Evolutionary conservation across 257 asterid species (phyloP), one percentile per base, ranked within the genome.

Genomic region (Solanum tarijense): DNA sequence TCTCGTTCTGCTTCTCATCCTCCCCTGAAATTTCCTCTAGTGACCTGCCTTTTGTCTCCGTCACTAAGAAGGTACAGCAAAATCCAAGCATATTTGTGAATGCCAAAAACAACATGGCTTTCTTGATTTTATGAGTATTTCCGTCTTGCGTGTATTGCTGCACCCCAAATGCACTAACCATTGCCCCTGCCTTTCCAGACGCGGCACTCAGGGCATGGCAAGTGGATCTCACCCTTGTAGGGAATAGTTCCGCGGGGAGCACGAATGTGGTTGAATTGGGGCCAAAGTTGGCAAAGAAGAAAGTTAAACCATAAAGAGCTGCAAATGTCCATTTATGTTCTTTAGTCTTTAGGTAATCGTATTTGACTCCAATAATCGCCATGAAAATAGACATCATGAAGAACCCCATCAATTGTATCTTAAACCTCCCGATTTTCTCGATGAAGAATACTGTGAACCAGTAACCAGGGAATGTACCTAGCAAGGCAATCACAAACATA

Each of bases 121-220:
- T 43, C 85, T 79, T 79, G 25, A 79, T 79, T 27, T 79, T 79
- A 46, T 27, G 85, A 79, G 29, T n/a, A 41, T 79, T 46, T 43
- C 85, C 85, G 1, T 79, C 85, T 79, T 79, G 85, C 10, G 85
- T 79, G 85, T 43, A 79, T 29, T 25, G 66, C 25, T 79, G 85
- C 85, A 38, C 95, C 85, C 85, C 85, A 79, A 79, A 79, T 79
- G 85, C 85, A 79, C 85, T 79, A 79, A 79, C 85, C 85, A 79
- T 79, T 79, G 85, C 85, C 25, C 85, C 85, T 27, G 85, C 85
- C 39, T 79, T 79, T 46, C 85, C 85, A 41, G 66, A 79, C 5
- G 66, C 85, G 0, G 85, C 66, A 4, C 85, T 79, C 38, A 79
- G 39, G 9, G 85, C 85, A 2, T 79, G 85, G 85, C 85, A 79